Percentiles rank a stretch among this genome's conserved stretches.
Evolutionary conservation across 768 basidiomycete species (phyloP).

Genomic region (Rhodotorula sphaerocarpa): DNA sequence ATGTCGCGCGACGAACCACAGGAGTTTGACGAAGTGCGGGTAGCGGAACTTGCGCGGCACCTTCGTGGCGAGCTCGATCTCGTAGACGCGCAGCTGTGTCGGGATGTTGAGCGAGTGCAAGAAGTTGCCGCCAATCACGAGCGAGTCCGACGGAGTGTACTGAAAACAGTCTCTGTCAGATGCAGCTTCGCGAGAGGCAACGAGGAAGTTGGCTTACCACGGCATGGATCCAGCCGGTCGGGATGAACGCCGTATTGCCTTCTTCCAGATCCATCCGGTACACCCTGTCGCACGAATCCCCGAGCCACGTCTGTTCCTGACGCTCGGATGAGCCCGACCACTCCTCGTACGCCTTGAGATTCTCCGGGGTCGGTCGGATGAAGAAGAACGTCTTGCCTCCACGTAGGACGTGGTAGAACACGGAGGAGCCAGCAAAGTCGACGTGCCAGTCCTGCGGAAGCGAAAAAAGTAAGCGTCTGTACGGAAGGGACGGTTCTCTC

Average conservation of each 20-base stretch:
- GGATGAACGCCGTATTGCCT: slow-evolving; percentile 66
- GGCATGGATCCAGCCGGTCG: slow-evolving; percentile 95
- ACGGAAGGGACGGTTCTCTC: slow-evolving; percentile 5
- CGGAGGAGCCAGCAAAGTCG: slow-evolving; percentile 93
- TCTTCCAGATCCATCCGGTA: slow-evolving; percentile 65
- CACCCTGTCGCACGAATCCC: slow-evolving; percentile 85
- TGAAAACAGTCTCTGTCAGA: too few species aligned
- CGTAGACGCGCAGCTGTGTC: slow-evolving; percentile 75
- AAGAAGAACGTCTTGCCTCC: slow-evolving; percentile 90
- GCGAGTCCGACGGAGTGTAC: slow-evolving; percentile 83
- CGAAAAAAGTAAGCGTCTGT: background rate
- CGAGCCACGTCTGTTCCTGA: slow-evolving; percentile 81
- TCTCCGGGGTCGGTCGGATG: slow-evolving; percentile 75
- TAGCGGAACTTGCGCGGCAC: slow-evolving; percentile 89
- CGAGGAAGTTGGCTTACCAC: slow-evolving; percentile 55
- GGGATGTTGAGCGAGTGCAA: slow-evolving; percentile 82
- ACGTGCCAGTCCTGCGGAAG: slow-evolving; percentile 81
- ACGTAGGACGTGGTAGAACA: slow-evolving; percentile 64
- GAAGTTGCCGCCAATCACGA: slow-evolving; percentile 97
- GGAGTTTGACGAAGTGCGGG: slow-evolving; percentile 54
- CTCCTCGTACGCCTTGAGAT: slow-evolving; percentile 78
- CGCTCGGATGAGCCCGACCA: slow-evolving; percentile 71
- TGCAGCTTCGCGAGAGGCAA: too few species aligned
- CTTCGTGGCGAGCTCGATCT: slow-evolving; percentile 84
- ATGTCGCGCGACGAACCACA: slow-evolving; percentile 22